phyloP scores from a whole-genome alignment of 495 filamentous ascomycete species.

The Trichocladium antarcticum region DNA sequence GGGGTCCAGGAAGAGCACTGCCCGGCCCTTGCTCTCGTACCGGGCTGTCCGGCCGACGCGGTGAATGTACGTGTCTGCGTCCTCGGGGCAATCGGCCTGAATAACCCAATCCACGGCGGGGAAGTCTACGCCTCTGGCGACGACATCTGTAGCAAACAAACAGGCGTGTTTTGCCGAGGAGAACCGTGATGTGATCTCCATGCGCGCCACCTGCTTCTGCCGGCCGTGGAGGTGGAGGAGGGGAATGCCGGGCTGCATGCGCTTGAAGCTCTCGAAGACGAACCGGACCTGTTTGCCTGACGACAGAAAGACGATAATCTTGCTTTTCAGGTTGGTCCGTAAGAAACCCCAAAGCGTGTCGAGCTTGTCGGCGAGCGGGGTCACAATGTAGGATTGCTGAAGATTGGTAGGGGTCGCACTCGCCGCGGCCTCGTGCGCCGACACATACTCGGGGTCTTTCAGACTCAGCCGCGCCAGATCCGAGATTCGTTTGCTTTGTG shows the following conservation, averaged over 20 bases:
- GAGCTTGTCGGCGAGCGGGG: constrained; percentile 74
- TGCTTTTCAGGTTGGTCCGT: constrained; percentile 72
- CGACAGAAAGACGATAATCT: constrained; percentile 88
- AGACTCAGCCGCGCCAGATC: constrained; percentile 84
- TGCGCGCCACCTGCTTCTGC: constrained; percentile 78
- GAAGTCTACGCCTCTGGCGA: constrained; percentile 87
- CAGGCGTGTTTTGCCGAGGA: constrained; percentile 66
- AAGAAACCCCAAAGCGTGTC: constrained; percentile 90
- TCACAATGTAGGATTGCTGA: constrained; percentile 83
- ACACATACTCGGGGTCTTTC: constrained; percentile 84
- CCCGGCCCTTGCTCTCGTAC: constrained; percentile 77
- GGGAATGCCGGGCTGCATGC: constrained; percentile 88
- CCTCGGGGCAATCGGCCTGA: constrained; percentile 89
- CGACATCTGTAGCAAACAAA: constrained; percentile 90
- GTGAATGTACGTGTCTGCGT: constrained; percentile 95
- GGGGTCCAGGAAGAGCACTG: constrained; percentile 85
- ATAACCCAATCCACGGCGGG: constrained; percentile 97
- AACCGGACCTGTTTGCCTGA: constrained; percentile 95
- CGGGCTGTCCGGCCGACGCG: constrained; percentile 88
- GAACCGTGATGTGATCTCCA: constrained; percentile 79
- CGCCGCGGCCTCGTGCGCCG: constrained; percentile 74
- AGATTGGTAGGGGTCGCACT: constrained; percentile 75
- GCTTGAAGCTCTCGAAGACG: constrained; percentile 83
- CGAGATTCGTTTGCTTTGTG: constrained; percentile 86
- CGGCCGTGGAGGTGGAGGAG: constrained; percentile 91